Evolutionary conservation across 2,329 filamentous ascomycete genomes (phyloP).

Genomic region (Colletotrichum cereale): DNA sequence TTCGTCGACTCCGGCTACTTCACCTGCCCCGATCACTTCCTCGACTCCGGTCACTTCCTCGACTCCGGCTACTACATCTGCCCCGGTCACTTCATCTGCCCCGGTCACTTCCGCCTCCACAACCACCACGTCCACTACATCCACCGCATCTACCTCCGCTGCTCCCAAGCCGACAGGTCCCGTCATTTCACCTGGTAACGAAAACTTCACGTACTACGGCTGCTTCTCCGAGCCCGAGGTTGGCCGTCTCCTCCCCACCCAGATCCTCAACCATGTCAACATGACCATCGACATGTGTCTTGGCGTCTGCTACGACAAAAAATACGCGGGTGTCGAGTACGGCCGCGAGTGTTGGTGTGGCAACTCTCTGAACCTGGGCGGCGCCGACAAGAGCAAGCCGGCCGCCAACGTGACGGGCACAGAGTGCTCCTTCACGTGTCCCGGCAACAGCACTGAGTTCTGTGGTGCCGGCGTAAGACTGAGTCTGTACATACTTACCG

Average conservation of each 20-base stretch:
- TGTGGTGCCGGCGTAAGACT: constrained; percentile 45
- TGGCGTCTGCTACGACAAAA: constrained; percentile 37
- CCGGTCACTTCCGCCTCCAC: neutral
- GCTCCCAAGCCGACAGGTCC: constrained; percentile 45
- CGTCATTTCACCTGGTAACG: constrained; percentile 49
- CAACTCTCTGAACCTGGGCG: constrained; percentile 44
- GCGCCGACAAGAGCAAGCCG: constrained; percentile 32
- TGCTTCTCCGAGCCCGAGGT: constrained; percentile 51
- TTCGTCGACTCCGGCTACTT: neutral
- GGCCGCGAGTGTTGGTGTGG: constrained; percentile 44
- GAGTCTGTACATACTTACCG: constrained; percentile 48
- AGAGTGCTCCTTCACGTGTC: constrained; percentile 40
- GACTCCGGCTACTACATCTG: neutral
- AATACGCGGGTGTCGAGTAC: constrained; percentile 42
- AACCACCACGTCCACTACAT: neutral
- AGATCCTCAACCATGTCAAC: constrained; percentile 47
- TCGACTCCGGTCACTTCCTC: neutral
- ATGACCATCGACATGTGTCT: constrained; percentile 43
- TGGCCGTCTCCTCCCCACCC: constrained; percentile 48
- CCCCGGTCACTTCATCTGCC: neutral
- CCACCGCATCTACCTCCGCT: constrained; percentile 20
- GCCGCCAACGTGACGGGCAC: constrained; percentile 36
- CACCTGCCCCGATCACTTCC: neutral
- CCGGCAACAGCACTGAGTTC: constrained; percentile 35
- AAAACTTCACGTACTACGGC: constrained; percentile 54